Evolutionary conservation across 140 eudicot species (phyloP).

Genomic region (Anethum foeniculum): DNA sequence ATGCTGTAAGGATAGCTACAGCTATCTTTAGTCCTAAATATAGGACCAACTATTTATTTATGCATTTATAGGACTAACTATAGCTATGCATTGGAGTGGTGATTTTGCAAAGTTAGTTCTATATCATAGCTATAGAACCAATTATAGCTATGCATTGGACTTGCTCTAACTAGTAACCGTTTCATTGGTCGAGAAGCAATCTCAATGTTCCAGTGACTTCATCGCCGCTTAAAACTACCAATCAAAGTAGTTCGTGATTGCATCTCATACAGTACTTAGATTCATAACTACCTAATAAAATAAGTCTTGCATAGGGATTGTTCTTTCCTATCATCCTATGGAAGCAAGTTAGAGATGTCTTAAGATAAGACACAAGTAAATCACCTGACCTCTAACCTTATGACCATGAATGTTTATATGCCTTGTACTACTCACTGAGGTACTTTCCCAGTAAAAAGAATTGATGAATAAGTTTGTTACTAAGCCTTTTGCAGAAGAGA

Average conservation of each 20-base stretch:
- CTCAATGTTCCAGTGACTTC: background rate
- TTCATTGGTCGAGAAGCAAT: background rate
- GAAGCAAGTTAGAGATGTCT: background rate
- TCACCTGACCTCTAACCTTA: background rate
- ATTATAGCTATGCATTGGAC: too few relatives aligned
- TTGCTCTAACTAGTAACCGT: background rate
- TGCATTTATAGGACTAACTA: too few relatives aligned
- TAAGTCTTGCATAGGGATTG: background rate
- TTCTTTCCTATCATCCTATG: background rate
- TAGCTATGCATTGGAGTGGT: too few relatives aligned
- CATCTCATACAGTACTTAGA: background rate
- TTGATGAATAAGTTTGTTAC: background rate
- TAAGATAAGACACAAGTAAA: background rate
- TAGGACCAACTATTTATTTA: too few relatives aligned
- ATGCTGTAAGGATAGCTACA: too few relatives aligned
- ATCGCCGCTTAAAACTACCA: background rate
- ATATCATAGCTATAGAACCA: too few relatives aligned
- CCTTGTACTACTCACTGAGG: background rate
- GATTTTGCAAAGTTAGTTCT: too few relatives aligned
- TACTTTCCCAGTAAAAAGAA: background rate
- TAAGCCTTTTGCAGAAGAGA: background rate
- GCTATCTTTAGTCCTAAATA: too few relatives aligned
- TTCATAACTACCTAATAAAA: background rate
- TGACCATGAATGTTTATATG: background rate
- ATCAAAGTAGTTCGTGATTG: background rate